A percentile compares a stretch with the other conserved stretches of the same genome.
These are phyloP conservation scores for Botryosphaeria dothidea DNA, from an alignment of 2,329 filamentous ascomycete genomes.

Conservation along the genomic window DNA sequence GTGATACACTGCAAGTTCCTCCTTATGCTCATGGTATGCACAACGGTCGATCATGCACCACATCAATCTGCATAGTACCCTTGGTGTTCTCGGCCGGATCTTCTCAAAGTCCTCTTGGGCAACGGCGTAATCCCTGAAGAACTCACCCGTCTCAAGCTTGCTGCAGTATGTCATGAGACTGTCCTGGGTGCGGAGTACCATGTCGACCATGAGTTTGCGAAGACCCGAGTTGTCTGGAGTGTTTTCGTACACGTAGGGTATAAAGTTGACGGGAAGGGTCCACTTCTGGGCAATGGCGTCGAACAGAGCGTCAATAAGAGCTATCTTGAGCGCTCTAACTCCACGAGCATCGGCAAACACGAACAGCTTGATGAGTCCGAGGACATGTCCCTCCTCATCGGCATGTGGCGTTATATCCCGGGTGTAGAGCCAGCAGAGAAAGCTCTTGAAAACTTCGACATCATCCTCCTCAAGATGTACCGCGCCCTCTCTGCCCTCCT, in stretches of 20 bases:
- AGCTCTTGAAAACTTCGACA: background rate
- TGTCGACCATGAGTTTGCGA: background rate
- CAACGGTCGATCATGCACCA: too few relatives aligned
- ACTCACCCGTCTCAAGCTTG: too few relatives aligned
- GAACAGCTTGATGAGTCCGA: background rate
- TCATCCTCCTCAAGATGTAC: background rate
- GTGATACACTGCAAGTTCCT: too few relatives aligned
- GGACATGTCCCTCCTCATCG: background rate
- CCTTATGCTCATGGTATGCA: too few relatives aligned
- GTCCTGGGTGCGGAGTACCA: too few relatives aligned
- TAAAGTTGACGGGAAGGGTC: background rate
- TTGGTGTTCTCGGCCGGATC: too few relatives aligned
- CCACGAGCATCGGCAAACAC: background rate
- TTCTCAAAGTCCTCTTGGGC: too few relatives aligned
- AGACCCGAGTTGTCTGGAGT: background rate
- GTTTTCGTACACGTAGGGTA: background rate
- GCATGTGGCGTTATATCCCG: too few relatives aligned
- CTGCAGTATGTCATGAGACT: too few relatives aligned
- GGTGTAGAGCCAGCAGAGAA: background rate
- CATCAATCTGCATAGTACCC: too few relatives aligned
- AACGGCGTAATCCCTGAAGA: too few relatives aligned
- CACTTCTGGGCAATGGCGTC: background rate
- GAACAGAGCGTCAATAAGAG: background rate
- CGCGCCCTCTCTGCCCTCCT: slow-evolving; percentile 16
- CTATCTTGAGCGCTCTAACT: background rate